Conservation (phyloP, 2,329 filamentous ascomycete genomes). For the Pseudocercospora musae region DNA sequence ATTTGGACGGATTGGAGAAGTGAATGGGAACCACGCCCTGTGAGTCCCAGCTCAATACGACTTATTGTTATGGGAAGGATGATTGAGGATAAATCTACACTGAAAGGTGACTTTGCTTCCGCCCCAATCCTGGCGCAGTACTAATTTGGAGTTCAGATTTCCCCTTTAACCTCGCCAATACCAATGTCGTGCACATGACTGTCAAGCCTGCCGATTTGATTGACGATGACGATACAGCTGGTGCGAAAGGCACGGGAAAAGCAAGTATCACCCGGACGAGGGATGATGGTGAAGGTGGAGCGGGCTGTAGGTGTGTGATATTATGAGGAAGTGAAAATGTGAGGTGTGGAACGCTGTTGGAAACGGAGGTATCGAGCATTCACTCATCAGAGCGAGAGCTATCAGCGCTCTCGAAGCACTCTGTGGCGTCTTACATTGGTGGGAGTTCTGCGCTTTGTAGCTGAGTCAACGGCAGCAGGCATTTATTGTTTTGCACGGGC, state of each 20-base stretch:
- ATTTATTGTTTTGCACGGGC: not conserved
- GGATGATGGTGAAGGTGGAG: conserved; percentile 54
- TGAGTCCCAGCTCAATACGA: conserved; percentile 83
- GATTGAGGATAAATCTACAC: conserved; percentile 78
- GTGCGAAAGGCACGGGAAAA: conserved; percentile 65
- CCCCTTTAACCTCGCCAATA: conserved; percentile 67
- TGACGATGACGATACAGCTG: conserved; percentile 68
- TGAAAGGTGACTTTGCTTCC: conserved; percentile 64
- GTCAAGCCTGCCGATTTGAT: conserved; percentile 80
- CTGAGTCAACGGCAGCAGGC: not conserved
- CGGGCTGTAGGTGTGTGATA: conserved; percentile 64
- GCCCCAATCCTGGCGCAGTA: conserved; percentile 26
- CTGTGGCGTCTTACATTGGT: not conserved
- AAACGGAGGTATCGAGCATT: not conserved
- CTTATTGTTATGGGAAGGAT: conserved; percentile 90
- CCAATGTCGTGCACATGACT: conserved; percentile 93
- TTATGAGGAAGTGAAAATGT: conserved; percentile 34
- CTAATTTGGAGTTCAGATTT: conserved; percentile 59
- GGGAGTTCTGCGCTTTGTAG: not conserved
- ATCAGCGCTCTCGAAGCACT: not conserved
- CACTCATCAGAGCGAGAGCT: not conserved
- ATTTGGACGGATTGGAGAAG: conserved; percentile 85
- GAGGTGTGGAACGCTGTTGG: not conserved
- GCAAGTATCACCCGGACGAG: conserved; percentile 37
- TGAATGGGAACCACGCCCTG: conserved; percentile 84